phyloP scores from a whole-genome alignment of 768 basidiomycete species.

The Lentinus tigrinus region DNA sequence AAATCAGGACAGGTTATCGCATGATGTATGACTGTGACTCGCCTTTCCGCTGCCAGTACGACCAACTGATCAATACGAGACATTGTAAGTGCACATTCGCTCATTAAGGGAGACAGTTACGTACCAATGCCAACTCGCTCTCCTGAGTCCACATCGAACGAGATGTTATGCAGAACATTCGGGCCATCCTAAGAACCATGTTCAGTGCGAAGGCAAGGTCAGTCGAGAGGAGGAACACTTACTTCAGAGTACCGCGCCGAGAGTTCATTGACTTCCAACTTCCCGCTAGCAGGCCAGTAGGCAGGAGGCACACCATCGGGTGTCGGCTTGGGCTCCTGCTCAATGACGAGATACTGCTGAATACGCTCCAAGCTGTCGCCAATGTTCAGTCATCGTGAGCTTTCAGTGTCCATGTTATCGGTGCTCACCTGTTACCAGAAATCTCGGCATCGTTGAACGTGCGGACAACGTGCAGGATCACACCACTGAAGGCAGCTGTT shows the following conservation, averaged over 20 bases:
- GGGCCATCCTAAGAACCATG: constrained; percentile 41
- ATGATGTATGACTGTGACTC: background rate
- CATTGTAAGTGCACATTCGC: background rate
- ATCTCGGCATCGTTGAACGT: constrained; percentile 46
- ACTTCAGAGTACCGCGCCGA: constrained; percentile 47
- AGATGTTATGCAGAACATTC: constrained; percentile 52
- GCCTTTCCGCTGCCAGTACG: background rate
- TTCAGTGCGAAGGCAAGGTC: too few relatives aligned
- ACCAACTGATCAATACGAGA: too few relatives aligned
- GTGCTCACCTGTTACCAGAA: constrained; percentile 29
- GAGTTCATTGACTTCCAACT: constrained; percentile 49
- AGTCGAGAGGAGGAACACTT: background rate
- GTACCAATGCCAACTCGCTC: constrained; percentile 49
- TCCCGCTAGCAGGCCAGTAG: constrained; percentile 61
- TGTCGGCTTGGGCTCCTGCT: constrained; percentile 48
- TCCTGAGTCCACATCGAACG: constrained; percentile 51
- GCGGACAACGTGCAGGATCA: constrained; percentile 53
- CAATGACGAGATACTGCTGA: constrained; percentile 52
- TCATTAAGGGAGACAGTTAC: background rate
- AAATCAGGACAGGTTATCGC: background rate
- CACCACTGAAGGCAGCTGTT: constrained; percentile 46
- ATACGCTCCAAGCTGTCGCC: constrained; percentile 48
- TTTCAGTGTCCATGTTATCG: too few relatives aligned
- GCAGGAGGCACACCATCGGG: constrained; percentile 51
- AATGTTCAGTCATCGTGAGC: too few relatives aligned